Percentiles rank a stretch among this genome's conserved stretches.
Evolutionary conservation across 768 basidiomycete genomes (phyloP).

Genomic region (Cystobasidium ongulense): DNA sequence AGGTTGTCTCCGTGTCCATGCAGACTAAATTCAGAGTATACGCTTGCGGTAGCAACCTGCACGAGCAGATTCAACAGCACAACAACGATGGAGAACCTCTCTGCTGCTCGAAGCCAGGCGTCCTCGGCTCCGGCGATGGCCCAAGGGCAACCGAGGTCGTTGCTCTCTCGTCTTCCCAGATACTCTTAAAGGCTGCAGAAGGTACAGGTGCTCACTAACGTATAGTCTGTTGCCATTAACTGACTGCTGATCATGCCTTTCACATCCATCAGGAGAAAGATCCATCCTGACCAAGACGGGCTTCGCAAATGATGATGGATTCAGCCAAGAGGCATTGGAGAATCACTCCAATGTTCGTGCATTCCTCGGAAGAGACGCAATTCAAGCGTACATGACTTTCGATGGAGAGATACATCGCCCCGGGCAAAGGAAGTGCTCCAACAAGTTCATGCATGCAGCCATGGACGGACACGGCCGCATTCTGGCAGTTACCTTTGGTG

Average conservation of each 20-base stretch:
- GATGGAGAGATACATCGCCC: background rate
- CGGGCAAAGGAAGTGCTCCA: background rate
- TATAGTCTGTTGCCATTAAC: too few relatives aligned
- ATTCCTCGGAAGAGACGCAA: background rate
- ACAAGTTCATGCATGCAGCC: background rate
- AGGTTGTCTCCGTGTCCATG: background rate
- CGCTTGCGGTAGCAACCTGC: conserved; percentile 15
- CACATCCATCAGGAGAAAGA: too few relatives aligned
- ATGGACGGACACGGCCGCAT: conserved; percentile 12
- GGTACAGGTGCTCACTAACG: background rate
- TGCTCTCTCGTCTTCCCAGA: background rate
- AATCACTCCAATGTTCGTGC: background rate
- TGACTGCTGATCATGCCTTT: too few relatives aligned
- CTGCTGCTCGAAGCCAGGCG: background rate
- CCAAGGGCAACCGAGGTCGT: background rate
- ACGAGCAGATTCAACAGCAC: conserved; percentile 6
- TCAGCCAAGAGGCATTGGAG: background rate
- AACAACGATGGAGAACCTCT: background rate
- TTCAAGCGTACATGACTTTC: background rate
- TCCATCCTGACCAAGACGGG: background rate
- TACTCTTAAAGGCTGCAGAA: background rate
- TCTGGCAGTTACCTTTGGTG: background rate
- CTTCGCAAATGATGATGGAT: background rate
- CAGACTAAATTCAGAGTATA: background rate
- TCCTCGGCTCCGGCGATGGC: background rate